Evolutionary conservation across 805 yeast genomes (phyloP), one percentile per base, ranked within the genome.

Genomic region (Teunomyces pallodes): DNA sequence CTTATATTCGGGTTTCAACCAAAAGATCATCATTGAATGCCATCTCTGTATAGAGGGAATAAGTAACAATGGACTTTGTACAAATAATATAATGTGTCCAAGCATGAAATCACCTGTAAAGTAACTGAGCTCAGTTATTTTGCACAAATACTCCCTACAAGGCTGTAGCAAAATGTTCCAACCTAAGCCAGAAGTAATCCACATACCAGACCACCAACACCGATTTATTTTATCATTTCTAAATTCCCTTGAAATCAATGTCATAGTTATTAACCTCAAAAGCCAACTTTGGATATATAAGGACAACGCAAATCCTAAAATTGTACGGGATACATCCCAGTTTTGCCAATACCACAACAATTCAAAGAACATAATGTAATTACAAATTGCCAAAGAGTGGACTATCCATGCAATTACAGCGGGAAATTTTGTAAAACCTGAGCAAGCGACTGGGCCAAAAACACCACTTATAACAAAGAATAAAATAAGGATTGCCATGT

Each of bases 161-260:
- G 90, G 90, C 52, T 84, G 90, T 2, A 83, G 68, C 5, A 85
- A 45, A 0, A 80, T 68, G 42, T 76, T 63, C 81, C 84, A 80
- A 0, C 90, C 89, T 40, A 85, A 69, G 0, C 83, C 83, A 0
- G 83, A 74, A 10, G 74, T 75, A 42, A 77, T 58, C 92, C 92
- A 86, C 47, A 75, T 80, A 0, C 91, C 90, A 9, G 88, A 78
- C 55, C 91, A 86, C 89, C 90, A 85, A 2, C 91, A 84, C 32
- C 78, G 61, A 56, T 84, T 87, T 0, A 87, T 67, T 40, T 71
- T 76, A 52, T 79, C 86, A 53, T 77, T 81, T 48, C 74, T 77
- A 54, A 76, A 76, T 57, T 89, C 96, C 42, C 85, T 74, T 6
- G 87, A 78, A 36, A 87, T 61, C 4, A 84, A 53, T 0, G 80